A percentile compares a stretch with the other conserved stretches of the same genome.
phyloP scores from a whole-genome alignment of 352 stramenopile species.

The Pythium guiyangense region DNA sequence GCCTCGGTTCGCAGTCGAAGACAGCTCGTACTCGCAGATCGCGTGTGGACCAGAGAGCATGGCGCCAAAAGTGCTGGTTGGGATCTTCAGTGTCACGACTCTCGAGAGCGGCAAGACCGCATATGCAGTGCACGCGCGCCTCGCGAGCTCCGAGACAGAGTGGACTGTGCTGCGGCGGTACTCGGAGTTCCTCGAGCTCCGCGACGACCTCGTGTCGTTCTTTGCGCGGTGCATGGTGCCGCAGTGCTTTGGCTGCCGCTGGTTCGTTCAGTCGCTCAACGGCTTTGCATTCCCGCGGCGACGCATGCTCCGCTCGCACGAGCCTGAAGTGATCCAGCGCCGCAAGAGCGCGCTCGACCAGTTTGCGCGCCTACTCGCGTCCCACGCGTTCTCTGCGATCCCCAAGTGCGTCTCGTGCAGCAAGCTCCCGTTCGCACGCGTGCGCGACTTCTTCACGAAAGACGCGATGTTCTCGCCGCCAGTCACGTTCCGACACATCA shows the following conservation, averaged over 20 bases:
- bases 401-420: constrained; percentile 69
- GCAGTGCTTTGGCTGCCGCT: constrained; percentile 73
- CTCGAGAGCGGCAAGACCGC: constrained; percentile 22
- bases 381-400: constrained; percentile 74
- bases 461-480: constrained; percentile 22
- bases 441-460: constrained; percentile 64
- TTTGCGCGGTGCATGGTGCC: constrained; percentile 30
- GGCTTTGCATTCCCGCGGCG: constrained; percentile 62
- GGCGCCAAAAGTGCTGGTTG: constrained; percentile 45
- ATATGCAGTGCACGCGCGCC: constrained; percentile 40
- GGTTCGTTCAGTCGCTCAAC: constrained; percentile 60
- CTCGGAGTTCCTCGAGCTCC: constrained; percentile 63
- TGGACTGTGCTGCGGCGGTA: constrained; percentile 68
- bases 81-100: constrained; percentile 19
- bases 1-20: constrained; percentile 6
- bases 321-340: constrained; percentile 34
- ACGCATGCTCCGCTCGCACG: constrained; percentile 46
- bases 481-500: constrained; percentile 23
- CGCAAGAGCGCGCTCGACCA: constrained; percentile 45
- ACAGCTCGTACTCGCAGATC: constrained; percentile 42
- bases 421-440: constrained; percentile 41
- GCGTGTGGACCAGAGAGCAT: constrained; percentile 40
- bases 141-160: constrained; percentile 33
- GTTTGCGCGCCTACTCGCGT: constrained; percentile 48
- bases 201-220: constrained; percentile 44